Base-by-base conservation (phyloP, 345 rosid species). In the Salix purpurea region DNA sequence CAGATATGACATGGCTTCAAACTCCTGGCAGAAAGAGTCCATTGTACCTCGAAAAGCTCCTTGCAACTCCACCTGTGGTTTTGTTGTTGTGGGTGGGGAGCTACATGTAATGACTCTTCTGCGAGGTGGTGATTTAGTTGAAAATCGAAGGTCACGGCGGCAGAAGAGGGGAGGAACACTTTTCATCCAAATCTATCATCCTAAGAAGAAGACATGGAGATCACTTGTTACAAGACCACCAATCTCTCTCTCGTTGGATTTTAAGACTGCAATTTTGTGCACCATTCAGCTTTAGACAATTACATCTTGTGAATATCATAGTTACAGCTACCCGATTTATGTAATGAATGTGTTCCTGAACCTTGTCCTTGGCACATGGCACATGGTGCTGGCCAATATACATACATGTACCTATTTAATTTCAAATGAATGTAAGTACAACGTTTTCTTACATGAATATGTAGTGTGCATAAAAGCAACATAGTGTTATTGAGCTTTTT, bases 141-240 rank as follows among this genome's bases (percentile, higher is more conserved):
- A 90, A 50, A 80, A 76, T 1, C 83, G 86, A 72, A 70, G 87
- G 66, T 69, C 84, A 37, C 78, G 90, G 60, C 86, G 82, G 73
- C 88, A 62, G 65, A 91, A 86, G 75, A 88, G 82, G 76, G 88
- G 74, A 62, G 92, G 90, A 52, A 52, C 86, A 9, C 79, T 93
- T 65, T 77, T 88, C 75, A 77, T 88, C 83, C 97, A 92, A 82
- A 83, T 88, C 64, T 95, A 93, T 79, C 77, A 90, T 82, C 97
- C 92, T 0, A 83, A 77, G 83, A 88, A 80, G 86, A 95, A 88
- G 84, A 87, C 89, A 34, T 95, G 97, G 99, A 88, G 97, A 72
- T 83, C 78, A 21, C 48, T 88, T 10, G 23, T 78, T 37, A 48
- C 91, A 39, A 91, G 84, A 85, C 86, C 85, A 30, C 97, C 94